Evolutionary conservation across 2,329 filamentous ascomycete species (phyloP), one percentile per base, ranked within the genome.

Genomic region (Aspergillus thermomutatus): DNA sequence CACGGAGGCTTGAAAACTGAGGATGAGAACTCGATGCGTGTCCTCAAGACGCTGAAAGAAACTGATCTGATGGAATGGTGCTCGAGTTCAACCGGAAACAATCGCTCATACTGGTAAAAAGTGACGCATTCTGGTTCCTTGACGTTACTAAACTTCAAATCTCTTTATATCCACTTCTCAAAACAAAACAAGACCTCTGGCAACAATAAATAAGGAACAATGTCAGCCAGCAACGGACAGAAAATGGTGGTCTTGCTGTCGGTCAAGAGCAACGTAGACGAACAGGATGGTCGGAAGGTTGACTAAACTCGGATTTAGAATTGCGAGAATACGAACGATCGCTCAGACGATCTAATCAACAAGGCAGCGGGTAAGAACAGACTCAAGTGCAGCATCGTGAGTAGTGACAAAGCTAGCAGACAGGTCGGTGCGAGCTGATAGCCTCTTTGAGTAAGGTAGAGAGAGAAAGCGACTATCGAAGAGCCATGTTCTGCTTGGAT

Each of bases 101-200:
- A 56, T 49, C 28, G 58, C 55, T 65, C 61, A 65, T 65, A 53
- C 61, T 62, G 55, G 49, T 58, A 54, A 53, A 41, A 50, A 56
- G 50, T 53, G 52, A 41, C 51, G 50, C 63, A 64, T 64, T 51
- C 31, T 49, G 49, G 49, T 54, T 50, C 25, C 49, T 51, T 54
- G 54, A 51, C 34, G 49, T 49, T 53, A 49, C 28, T 55, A 48
- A 37, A 40, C 49, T 17, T 40, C 21, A n/a, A 50, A 27, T 41
- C 54, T 14, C 17, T 47, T 25, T 25, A 50, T 31, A 14, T 23
- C 28, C 43, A 28, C 21, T 23, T 21, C 19, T n/a, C 10, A 26
- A 17, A 34, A 52, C 11, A 28, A 23, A 40, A 47, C 52, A 25
- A 52, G 9, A 37, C 14, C 10, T 37, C 14, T 23, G 51, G 40